Percentiles rank a stretch among this genome's conserved stretches.
Conservation (phyloP, 140 eudicot species). For the Ambrosia hybrid region DNA sequence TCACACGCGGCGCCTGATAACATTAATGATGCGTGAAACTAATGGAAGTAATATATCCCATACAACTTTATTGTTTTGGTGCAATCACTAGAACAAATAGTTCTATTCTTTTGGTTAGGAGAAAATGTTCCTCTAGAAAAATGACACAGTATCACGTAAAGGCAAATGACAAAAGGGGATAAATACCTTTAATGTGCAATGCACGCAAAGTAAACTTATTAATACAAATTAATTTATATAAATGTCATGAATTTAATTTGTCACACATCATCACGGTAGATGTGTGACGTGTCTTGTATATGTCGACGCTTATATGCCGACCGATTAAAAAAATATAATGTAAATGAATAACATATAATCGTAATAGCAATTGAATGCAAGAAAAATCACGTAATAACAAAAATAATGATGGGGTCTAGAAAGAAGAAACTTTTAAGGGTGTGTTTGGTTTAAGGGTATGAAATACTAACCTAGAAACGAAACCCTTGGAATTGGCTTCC, state of each 20-base stretch:
- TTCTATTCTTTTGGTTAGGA: not conserved
- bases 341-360: not conserved
- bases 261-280: conserved; percentile 13
- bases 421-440: conserved; percentile 13
- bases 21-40: conserved; percentile 5
- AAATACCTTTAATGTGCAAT: not conserved
- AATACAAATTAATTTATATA: not conserved
- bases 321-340: conserved; percentile 6
- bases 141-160: not conserved
- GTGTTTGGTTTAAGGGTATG: not conserved
- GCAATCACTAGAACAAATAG: not conserved
- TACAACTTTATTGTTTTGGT: not conserved
- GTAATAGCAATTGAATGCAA: conserved; percentile 6
- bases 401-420: not conserved
- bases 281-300: not conserved
- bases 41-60: conserved; percentile 10
- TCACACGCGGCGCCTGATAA: conserved; percentile 1
- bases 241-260: conserved; percentile 2
- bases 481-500: not conserved
- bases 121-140: conserved; percentile 10
- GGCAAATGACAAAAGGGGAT: not conserved
- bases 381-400: conserved; percentile 3
- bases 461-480: not conserved
- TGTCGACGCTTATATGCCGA: not conserved
- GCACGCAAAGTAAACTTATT: not conserved